Percentiles rank a stretch among this genome's conserved stretches.
Conservation (phyloP, 495 filamentous ascomycete genomes). For the Oidiodendron maius region DNA sequence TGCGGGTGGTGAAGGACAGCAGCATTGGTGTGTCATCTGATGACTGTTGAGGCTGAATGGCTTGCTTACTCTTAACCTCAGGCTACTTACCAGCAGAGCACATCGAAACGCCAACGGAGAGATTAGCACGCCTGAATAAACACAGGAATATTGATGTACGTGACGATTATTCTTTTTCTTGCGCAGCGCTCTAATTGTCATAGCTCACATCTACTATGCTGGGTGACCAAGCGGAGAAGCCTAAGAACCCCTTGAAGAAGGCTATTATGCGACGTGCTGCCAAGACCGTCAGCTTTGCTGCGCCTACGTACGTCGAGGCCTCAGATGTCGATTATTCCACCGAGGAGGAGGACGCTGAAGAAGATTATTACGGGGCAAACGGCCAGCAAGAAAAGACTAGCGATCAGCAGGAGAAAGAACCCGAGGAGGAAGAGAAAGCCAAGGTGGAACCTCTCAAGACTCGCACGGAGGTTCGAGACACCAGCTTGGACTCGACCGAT, state of each 20-base stretch:
- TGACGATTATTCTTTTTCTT: conserved; percentile 8
- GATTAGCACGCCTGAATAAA: conserved; percentile 91
- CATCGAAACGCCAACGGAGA: conserved; percentile 96
- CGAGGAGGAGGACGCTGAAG: conserved; percentile 74
- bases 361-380: conserved; percentile 40
- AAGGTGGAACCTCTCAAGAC: conserved; percentile 19
- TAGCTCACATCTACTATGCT: conserved; percentile 93
- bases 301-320: conserved; percentile 85
- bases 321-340: conserved; percentile 84
- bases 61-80: conserved; percentile 26
- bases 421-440: conserved; percentile 25
- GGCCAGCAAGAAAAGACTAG: conserved; percentile 31
- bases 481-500: conserved; percentile 24
- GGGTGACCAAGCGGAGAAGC: conserved; percentile 81
- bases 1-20: conserved; percentile 92
- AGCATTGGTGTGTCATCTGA: conserved; percentile 70
- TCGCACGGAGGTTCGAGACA: conserved; percentile 25
- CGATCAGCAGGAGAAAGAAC: conserved; percentile 29
- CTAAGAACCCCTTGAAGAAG: conserved; percentile 83
- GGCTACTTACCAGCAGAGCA: conserved; percentile 97
- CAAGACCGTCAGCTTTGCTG: conserved; percentile 79
- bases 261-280: conserved; percentile 81
- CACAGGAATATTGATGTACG: conserved; percentile 95
- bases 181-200: conserved; percentile 1
- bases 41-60: background rate